Base-by-base conservation (phyloP, 2,329 filamentous ascomycete genomes). In the Fusarium anthophilum region DNA sequence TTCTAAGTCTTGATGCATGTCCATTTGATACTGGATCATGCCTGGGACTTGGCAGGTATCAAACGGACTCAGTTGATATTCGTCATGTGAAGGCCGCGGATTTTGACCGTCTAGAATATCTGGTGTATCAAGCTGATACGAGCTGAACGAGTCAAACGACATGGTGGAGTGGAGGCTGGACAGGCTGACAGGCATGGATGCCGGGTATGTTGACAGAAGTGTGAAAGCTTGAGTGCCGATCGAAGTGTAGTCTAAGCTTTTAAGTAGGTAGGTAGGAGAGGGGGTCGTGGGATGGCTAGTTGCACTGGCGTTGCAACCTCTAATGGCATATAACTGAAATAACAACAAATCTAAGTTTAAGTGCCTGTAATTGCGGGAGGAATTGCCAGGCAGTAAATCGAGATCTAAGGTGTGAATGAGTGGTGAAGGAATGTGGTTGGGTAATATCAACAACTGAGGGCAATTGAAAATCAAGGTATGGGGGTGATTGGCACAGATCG, bases 371-470 rank as follows among this genome's bases (percentile, higher is more conserved):
- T 20, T 11, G 0, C 24, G 17, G 10, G 15, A 17, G 10, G n/a
- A 26, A 18, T 8, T 26, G 7, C 17, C 17, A 20, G 17, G 11
- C 11, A 20, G 6, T 0, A 1, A 26, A 26, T 13, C 11, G 2
- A 12, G 43, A 28, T 28, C 24, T 1, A 28, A 28, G 17, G 11
- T 3, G 43, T 0, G 7, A 12, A 45, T 20, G 7, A 12, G 26
- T 20, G 15, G 10, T 20, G 43, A 26, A 24, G 43, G 43, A 45
- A 45, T 45, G 43, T 14, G 8, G 11, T 18, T 45, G 15, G 17
- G 43, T 26, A 45, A 45, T 45, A 26, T 28, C 24, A 45, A 26
- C 43, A 45, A 13, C 24, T 20, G 24, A 3, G 24, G 3, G 17
- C 11, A 26, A 20, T 20, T 26, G 43, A 9, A 9, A 20, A 26